phyloP scores from a whole-genome alignment of 2,329 filamentous ascomycete genomes.

The Colletotrichum echinochloae region DNA sequence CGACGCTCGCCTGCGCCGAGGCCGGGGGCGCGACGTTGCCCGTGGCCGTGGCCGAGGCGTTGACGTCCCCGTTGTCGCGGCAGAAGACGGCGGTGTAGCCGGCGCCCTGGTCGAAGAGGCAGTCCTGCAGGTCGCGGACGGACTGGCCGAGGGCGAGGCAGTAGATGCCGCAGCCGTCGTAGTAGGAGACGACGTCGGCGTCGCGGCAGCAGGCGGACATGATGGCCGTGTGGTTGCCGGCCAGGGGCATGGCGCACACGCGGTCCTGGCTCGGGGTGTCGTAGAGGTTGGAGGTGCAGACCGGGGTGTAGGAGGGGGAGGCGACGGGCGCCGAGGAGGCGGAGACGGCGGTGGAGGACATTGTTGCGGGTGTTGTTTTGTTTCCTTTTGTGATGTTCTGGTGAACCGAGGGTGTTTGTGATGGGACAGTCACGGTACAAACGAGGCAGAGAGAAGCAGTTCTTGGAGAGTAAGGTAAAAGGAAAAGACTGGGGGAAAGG shows the following conservation, averaged over 20 bases:
- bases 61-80: slow-evolving; percentile 48
- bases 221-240: slow-evolving; percentile 55
- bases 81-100: slow-evolving; percentile 57
- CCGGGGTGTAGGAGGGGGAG: slow-evolving; percentile 6
- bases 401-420: no score
- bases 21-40: slow-evolving; percentile 46
- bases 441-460: neutral
- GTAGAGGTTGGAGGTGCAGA: slow-evolving; percentile 48
- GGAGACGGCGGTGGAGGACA: slow-evolving; percentile 24
- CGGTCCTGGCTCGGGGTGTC: slow-evolving; percentile 57
- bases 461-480: no score
- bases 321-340: slow-evolving; percentile 12
- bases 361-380: neutral
- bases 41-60: slow-evolving; percentile 54
- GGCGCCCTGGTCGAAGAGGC: slow-evolving; percentile 55
- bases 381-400: no score
- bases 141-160: slow-evolving; percentile 54
- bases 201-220: slow-evolving; percentile 60
- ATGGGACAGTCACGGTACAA: no score
- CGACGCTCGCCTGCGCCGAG: slow-evolving; percentile 49
- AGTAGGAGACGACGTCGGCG: slow-evolving; percentile 58
- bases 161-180: slow-evolving; percentile 62
- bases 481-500: neutral
- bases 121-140: slow-evolving; percentile 48
- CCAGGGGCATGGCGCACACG: slow-evolving; percentile 57